phyloP scores from a whole-genome alignment of 1,284 basidiomycete genomes.

The Gymnopus androsaceus region DNA sequence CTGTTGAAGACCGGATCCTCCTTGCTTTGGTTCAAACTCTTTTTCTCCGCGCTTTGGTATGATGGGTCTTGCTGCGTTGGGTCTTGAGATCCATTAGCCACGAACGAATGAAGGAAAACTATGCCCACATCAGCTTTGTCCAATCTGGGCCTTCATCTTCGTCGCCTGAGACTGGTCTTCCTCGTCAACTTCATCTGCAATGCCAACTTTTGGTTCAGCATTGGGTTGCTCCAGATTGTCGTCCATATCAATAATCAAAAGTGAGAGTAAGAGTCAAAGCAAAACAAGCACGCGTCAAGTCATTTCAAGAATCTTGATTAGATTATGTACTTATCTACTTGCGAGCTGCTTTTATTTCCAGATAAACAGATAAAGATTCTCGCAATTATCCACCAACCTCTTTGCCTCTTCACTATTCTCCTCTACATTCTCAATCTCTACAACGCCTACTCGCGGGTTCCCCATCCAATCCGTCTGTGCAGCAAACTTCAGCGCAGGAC shows the following conservation, averaged over 20 bases:
- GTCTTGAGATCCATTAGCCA: constrained; percentile 27
- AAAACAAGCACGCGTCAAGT: not conserved
- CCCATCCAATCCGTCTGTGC: constrained; percentile 61
- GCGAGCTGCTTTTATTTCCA: constrained; percentile 24
- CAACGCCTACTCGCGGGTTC: constrained; percentile 48
- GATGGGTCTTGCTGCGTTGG: constrained; percentile 40
- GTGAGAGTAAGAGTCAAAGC: not conserved
- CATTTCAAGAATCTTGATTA: too few relatives aligned
- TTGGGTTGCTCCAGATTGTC: constrained; percentile 28
- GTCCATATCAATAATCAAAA: constrained; percentile 23
- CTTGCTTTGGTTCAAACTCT: constrained; percentile 84
- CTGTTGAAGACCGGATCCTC: constrained; percentile 79
- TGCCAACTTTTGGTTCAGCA: constrained; percentile 14
- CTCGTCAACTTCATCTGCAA: constrained; percentile 16
- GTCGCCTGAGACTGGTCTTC: constrained; percentile 45
- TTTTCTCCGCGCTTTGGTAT: constrained; percentile 96
- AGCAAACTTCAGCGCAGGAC: constrained; percentile 49
- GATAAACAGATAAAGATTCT: constrained; percentile 49
- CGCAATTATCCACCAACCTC: constrained; percentile 55
- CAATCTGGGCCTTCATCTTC: constrained; percentile 51
- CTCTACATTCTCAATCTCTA: constrained; percentile 53
- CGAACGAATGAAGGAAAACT: constrained; percentile 5
- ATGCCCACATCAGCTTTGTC: constrained; percentile 40
- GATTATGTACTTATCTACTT: not conserved
- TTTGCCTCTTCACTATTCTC: constrained; percentile 44